Evolutionary conservation across 306 rosid genomes (phyloP).

Genomic region (Erythrophleum fordii): DNA sequence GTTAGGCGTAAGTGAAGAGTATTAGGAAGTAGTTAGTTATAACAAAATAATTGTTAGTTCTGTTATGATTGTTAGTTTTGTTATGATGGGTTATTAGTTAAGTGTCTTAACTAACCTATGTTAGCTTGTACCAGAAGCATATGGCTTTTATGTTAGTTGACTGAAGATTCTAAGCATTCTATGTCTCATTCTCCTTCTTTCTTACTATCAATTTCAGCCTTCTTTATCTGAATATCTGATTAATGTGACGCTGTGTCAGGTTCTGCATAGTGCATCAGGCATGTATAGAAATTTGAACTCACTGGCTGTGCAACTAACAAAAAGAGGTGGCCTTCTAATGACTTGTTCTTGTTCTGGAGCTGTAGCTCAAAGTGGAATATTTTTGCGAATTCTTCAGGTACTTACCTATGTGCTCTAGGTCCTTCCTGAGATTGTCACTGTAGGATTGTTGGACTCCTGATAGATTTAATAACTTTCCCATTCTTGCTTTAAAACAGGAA

Average conservation of each 20-base stretch:
- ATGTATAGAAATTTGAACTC: conserved; percentile 92
- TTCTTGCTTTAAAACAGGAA: conserved; percentile 2
- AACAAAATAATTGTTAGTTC: too few relatives aligned
- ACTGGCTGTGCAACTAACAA: conserved; percentile 84
- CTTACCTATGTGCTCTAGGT: conserved; percentile 15
- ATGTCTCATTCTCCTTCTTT: too few relatives aligned
- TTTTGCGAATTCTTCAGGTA: conserved; percentile 84
- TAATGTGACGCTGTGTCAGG: conserved; percentile 55
- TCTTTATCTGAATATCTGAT: conserved; percentile 19
- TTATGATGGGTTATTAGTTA: too few relatives aligned
- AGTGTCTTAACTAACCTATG: too few relatives aligned
- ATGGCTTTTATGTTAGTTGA: too few relatives aligned
- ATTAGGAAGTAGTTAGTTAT: too few relatives aligned
- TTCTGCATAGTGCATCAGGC: conserved; percentile 76
- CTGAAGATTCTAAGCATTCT: too few relatives aligned
- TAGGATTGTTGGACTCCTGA: background rate
- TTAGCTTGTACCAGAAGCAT: too few relatives aligned
- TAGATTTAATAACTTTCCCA: background rate
- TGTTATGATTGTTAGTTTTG: too few relatives aligned
- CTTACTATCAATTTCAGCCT: background rate
- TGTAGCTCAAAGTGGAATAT: conserved; percentile 82
- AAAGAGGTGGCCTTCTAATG: conserved; percentile 91
- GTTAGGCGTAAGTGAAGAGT: too few relatives aligned
- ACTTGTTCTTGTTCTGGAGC: conserved; percentile 97
- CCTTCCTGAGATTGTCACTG: conserved; percentile 4